Evolutionary conservation across 2,329 filamentous ascomycete species (phyloP).

Genomic region (Thelonectria blattea): DNA sequence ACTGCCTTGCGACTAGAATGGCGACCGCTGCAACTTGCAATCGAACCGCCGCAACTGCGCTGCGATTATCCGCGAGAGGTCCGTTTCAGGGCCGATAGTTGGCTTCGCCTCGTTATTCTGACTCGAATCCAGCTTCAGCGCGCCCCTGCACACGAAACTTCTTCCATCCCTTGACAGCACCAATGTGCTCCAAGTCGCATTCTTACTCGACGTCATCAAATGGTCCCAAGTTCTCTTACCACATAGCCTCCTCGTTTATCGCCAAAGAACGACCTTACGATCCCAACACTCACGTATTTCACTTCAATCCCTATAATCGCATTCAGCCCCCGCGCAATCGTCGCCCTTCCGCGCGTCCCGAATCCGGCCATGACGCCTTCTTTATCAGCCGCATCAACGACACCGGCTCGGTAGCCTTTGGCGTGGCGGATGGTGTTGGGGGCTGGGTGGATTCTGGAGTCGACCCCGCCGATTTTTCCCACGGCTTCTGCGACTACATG

Average conservation of each 20-base stretch:
- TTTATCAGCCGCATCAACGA: constrained; percentile 85
- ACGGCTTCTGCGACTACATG: constrained; percentile 94
- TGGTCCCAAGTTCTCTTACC: constrained; percentile 63
- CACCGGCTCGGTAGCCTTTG: constrained; percentile 76
- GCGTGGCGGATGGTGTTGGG: constrained; percentile 92
- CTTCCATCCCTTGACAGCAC: constrained; percentile 23
- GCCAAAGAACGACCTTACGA: constrained; percentile 74
- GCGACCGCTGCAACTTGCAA: constrained; percentile 29
- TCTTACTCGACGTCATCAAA: constrained; percentile 36
- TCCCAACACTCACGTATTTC: constrained; percentile 71
- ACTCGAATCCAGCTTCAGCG: constrained; percentile 26
- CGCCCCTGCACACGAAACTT: constrained; percentile 8
- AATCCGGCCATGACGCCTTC: constrained; percentile 94
- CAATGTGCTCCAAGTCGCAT: constrained; percentile 28
- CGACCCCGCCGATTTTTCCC: constrained; percentile 93
- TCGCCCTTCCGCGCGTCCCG: constrained; percentile 60
- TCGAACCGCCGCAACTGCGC: constrained; percentile 30
- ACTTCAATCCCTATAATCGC: constrained; percentile 71
- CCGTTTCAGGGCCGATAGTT: constrained; percentile 4
- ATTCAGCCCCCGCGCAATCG: constrained; percentile 55
- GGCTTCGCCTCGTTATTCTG: constrained; percentile 9
- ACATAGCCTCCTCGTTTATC: constrained; percentile 76
- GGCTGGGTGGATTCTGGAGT: constrained; percentile 94
- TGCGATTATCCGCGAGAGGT: constrained; percentile 34
- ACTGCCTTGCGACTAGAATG: constrained; percentile 27